Evolutionary conservation across 257 asterid species (phyloP).

Genomic region (Fraxinus americana): DNA sequence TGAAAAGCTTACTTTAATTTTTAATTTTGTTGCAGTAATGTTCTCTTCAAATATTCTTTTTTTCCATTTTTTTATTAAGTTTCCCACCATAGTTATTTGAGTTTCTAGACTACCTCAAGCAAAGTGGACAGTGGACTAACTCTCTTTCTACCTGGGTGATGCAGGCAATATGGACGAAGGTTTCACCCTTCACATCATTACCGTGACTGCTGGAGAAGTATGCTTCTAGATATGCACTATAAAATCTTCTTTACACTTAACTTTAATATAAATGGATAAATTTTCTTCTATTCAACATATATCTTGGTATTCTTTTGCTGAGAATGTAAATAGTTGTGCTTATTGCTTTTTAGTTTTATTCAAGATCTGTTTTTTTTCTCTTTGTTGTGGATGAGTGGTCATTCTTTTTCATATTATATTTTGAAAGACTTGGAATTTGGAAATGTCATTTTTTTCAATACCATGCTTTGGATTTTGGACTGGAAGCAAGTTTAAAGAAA

Average conservation of each 20-base stretch:
- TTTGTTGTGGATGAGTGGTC: neutral
- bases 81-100: neutral
- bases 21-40: neutral
- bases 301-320: neutral
- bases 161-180: constrained; percentile 58
- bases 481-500: neutral
- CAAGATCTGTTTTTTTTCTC: neutral
- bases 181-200: constrained; percentile 52
- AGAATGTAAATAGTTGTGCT: neutral
- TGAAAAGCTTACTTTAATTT: neutral
- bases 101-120: neutral
- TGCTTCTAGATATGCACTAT: constrained; percentile 15
- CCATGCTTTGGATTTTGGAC: neutral
- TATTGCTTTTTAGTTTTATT: neutral
- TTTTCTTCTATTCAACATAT: neutral
- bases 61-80: neutral
- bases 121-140: neutral
- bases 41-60: neutral
- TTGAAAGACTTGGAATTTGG: neutral
- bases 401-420: neutral
- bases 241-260: neutral
- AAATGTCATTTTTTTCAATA: neutral
- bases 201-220: constrained; percentile 67
- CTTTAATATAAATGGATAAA: neutral
- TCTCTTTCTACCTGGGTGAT: constrained; percentile 16